Conservation (phyloP, 1,139 yeast genomes). For the Blastobotrys raffinosifermentans region DNA sequence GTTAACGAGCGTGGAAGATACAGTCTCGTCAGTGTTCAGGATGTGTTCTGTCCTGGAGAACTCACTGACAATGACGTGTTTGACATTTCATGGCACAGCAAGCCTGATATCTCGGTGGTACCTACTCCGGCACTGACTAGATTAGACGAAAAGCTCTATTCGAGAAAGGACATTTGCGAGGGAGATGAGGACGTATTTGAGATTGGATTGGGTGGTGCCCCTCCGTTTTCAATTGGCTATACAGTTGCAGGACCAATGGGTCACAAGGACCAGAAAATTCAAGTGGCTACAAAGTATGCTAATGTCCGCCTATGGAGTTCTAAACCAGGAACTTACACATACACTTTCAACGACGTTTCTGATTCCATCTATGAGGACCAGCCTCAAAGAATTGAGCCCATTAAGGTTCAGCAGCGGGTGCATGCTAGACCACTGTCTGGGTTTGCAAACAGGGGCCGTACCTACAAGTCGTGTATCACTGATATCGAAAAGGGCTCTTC, state of each 20-base stretch:
- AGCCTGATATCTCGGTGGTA: constrained; percentile 46
- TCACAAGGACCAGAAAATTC: constrained; percentile 35
- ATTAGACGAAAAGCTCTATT: constrained; percentile 24
- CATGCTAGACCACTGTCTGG: constrained; percentile 53
- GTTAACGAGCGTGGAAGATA: constrained; percentile 60
- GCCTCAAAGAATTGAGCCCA: constrained; percentile 31
- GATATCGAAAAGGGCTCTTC: constrained; percentile 17
- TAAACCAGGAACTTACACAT: constrained; percentile 53
- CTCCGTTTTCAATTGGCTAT: constrained; percentile 72
- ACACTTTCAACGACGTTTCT: constrained; percentile 54
- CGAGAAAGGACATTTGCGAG: constrained; percentile 42
- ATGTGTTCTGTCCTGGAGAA: constrained; percentile 64
- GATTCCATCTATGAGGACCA: constrained; percentile 56
- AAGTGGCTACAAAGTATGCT: constrained; percentile 47
- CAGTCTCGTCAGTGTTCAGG: constrained; percentile 50
- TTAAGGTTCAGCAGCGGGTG: constrained; percentile 55
- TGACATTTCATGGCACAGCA: constrained; percentile 22
- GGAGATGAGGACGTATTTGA: constrained; percentile 46
- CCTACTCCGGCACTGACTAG: constrained; percentile 27
- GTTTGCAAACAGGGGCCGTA: constrained; percentile 45
- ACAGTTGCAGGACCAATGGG: constrained; percentile 60
- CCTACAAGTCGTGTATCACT: constrained; percentile 48
- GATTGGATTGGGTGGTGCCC: constrained; percentile 40
- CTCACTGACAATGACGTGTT: constrained; percentile 29
- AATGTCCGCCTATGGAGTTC: constrained; percentile 37